A percentile compares a stretch with the other conserved stretches of the same genome.
Conservation (phyloP, 495 filamentous ascomycete genomes). For the Penicillium chermesinum region DNA sequence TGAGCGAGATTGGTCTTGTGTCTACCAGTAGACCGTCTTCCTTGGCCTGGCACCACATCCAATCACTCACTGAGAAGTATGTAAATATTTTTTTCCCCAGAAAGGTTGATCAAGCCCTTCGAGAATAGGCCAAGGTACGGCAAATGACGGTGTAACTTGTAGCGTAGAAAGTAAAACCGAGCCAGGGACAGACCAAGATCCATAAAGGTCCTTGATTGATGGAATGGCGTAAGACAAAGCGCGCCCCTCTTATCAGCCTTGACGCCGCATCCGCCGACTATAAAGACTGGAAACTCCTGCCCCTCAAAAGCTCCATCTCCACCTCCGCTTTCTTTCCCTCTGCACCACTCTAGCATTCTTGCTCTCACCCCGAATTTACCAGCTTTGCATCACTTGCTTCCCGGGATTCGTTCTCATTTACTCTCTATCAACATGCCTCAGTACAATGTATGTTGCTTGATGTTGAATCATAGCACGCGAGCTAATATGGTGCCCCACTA, state of each 20-base stretch:
- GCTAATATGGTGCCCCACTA: constrained; percentile 32
- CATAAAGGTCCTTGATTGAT: constrained; percentile 9
- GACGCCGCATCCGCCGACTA: neutral
- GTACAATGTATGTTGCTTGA: constrained; percentile 56
- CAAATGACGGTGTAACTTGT: neutral
- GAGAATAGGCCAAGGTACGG: neutral
- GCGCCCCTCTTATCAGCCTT: constrained; percentile 16
- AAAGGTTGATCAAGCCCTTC: neutral
- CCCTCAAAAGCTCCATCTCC: constrained; percentile 10
- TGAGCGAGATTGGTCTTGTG: too few relatives aligned
- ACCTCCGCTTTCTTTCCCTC: constrained; percentile 10
- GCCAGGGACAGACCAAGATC: neutral
- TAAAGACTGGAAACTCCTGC: constrained; percentile 10
- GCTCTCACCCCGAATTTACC: constrained; percentile 1
- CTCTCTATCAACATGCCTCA: constrained; percentile 55
- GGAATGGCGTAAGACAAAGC: constrained; percentile 16
- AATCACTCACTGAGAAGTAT: too few relatives aligned
- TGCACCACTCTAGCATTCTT: constrained; percentile 1
- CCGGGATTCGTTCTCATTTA: neutral
- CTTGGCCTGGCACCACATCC: too few relatives aligned
- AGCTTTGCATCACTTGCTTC: neutral
- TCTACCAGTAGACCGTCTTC: too few relatives aligned
- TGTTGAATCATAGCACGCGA: neutral
- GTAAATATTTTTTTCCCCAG: too few relatives aligned
- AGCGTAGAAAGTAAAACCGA: neutral